These are phyloP conservation scores for Aspergillus cavernicola DNA, from an alignment of 495 filamentous ascomycete species.

Conservation along the genomic window DNA sequence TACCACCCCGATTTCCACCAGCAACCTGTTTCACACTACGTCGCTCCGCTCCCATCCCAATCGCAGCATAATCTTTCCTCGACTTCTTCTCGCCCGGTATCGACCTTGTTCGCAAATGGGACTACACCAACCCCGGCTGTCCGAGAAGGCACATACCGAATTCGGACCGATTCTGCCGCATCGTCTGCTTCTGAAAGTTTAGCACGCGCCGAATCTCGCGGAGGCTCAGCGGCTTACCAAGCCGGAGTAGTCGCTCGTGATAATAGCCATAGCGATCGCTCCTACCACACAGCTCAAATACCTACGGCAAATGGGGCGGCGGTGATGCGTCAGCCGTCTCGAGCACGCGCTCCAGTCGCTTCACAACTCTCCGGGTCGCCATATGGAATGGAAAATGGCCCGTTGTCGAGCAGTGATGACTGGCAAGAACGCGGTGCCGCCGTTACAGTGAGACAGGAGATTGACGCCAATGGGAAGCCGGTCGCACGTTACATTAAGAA, in stretches of 20 bases:
- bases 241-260: slow-evolving; percentile 65
- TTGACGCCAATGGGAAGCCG: slow-evolving; percentile 77
- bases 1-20: slow-evolving; percentile 21
- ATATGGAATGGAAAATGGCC: slow-evolving; percentile 62
- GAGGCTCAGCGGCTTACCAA: slow-evolving; percentile 57
- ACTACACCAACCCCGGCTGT: slow-evolving; percentile 32
- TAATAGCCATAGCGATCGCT: slow-evolving; percentile 64
- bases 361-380: slow-evolving; percentile 53
- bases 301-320: slow-evolving; percentile 50
- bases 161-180: slow-evolving; percentile 61
- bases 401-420: slow-evolving; percentile 73
- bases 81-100: slow-evolving; percentile 50
- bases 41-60: slow-evolving; percentile 39
- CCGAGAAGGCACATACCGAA: slow-evolving; percentile 52
- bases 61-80: slow-evolving; percentile 34
- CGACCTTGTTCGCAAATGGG: slow-evolving; percentile 51
- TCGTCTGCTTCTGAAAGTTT: slow-evolving; percentile 56
- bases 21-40: slow-evolving; percentile 24
- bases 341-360: slow-evolving; percentile 44
- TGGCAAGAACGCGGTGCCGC: slow-evolving; percentile 95
- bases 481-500: slow-evolving; percentile 87
- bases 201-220: slow-evolving; percentile 57
- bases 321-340: slow-evolving; percentile 47
- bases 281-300: slow-evolving; percentile 58
- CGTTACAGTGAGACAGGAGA: slow-evolving; percentile 69